phyloP scores from a whole-genome alignment of 2,329 filamentous ascomycete genomes.

The Botrytis aclada region DNA sequence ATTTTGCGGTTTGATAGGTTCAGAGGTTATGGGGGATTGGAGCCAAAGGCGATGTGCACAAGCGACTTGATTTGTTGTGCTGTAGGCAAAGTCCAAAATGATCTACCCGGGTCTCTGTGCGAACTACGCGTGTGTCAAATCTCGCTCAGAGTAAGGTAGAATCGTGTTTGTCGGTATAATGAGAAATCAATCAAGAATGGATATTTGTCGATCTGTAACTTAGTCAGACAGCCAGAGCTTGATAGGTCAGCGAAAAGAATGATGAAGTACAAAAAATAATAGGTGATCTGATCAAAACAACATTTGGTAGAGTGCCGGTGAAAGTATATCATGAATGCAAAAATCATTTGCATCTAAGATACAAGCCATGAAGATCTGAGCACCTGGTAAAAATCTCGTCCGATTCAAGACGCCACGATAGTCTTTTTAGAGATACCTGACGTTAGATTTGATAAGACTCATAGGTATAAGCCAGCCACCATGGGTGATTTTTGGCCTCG shows the following conservation, averaged over 20 bases:
- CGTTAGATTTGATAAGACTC: too few species aligned
- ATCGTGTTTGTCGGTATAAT: neutral
- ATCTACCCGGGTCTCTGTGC: neutral
- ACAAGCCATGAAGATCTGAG: neutral
- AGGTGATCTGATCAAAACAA: neutral
- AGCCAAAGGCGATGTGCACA: neutral
- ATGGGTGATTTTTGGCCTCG: neutral
- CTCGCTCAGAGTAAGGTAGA: too few species aligned
- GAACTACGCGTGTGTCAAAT: neutral
- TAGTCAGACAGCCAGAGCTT: neutral
- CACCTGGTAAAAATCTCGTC: neutral
- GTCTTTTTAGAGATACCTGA: neutral
- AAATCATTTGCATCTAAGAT: neutral
- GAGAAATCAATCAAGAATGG: neutral
- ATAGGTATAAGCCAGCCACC: neutral
- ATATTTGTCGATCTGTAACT: neutral
- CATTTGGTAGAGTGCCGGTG: neutral
- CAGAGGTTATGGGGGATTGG: neutral
- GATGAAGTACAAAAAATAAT: too few species aligned
- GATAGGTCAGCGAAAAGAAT: neutral
- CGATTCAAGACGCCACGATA: neutral
- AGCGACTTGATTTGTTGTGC: neutral
- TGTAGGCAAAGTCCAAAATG: neutral
- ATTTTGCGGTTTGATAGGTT: neutral
- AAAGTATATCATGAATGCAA: neutral